Conservation (phyloP, 2,329 filamentous ascomycete genomes). For the Fusarium sp. region DNA sequence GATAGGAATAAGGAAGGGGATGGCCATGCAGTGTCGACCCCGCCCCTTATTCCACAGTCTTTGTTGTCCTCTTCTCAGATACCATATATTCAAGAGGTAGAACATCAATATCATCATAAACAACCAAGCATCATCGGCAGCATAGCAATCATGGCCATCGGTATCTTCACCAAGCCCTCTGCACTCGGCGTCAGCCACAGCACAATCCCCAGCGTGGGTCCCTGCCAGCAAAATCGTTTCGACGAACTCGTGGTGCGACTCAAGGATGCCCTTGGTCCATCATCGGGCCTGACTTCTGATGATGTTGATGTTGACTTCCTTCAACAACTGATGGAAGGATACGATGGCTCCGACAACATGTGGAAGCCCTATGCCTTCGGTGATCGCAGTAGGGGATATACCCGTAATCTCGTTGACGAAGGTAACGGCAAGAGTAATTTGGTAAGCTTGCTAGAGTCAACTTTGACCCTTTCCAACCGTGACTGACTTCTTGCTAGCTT, state of each 20-base stretch:
- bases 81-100: constrained; percentile 2
- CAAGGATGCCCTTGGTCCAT: constrained; percentile 78
- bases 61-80: constrained; percentile 38
- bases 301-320: constrained; percentile 82
- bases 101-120: constrained; percentile 22
- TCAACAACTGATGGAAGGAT: constrained; percentile 76
- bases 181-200: constrained; percentile 25
- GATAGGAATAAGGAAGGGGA: constrained; percentile 33
- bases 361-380: constrained; percentile 81
- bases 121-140: constrained; percentile 17
- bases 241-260: constrained; percentile 77
- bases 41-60: constrained; percentile 36
- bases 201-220: constrained; percentile 35
- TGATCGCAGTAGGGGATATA: constrained; percentile 78
- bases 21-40: constrained; percentile 35
- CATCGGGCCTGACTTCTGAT: constrained; percentile 81
- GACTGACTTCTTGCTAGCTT: constrained; percentile 62
- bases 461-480: constrained; percentile 2
- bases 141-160: constrained; percentile 48
- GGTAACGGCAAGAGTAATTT: constrained; percentile 84
- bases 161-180: constrained; percentile 43
- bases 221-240: constrained; percentile 60
- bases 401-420: constrained; percentile 87
- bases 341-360: constrained; percentile 72
- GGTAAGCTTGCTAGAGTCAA: constrained; percentile 54